These are phyloP conservation scores for Leccinum subrobustum DNA, from an alignment of 1,284 basidiomycete genomes.

Conservation along the genomic window DNA sequence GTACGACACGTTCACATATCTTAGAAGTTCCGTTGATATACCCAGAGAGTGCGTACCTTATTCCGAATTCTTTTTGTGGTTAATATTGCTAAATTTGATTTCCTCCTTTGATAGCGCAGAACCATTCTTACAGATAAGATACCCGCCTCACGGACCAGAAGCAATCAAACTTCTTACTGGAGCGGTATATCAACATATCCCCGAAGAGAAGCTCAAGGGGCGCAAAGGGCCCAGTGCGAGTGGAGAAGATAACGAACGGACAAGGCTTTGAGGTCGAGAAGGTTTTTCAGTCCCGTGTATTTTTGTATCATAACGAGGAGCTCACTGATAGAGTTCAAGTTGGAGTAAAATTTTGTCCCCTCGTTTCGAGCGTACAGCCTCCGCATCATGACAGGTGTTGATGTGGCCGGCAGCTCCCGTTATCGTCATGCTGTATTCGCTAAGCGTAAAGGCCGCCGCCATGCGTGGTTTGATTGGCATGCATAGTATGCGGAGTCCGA, in stretches of 20 bases:
- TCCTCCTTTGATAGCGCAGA: conserved; percentile 20
- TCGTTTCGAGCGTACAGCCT: conserved; percentile 1
- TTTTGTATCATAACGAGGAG: not conserved
- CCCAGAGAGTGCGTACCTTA: conserved; percentile 37
- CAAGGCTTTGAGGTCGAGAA: not conserved
- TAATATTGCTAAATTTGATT: not conserved
- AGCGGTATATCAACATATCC: conserved; percentile 16
- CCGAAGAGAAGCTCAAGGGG: conserved; percentile 5
- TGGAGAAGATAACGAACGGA: not conserved
- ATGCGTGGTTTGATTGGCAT: too few species aligned
- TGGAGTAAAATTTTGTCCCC: not conserved
- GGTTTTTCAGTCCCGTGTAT: not conserved
- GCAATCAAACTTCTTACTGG: conserved; percentile 15
- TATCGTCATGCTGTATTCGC: not conserved
- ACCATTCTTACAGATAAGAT: conserved; percentile 18
- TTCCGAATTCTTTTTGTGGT: not conserved
- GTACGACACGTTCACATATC: conserved; percentile 49
- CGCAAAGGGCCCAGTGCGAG: not conserved
- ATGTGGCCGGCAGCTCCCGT: not conserved
- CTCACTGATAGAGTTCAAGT: not conserved
- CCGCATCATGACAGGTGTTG: not conserved
- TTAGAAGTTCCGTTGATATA: conserved; percentile 43
- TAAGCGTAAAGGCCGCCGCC: not conserved
- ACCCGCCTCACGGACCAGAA: conserved; percentile 23
- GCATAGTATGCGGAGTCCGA: too few species aligned